Percentiles rank a stretch among this genome's conserved stretches.
These are phyloP conservation scores for Erythrophleum fordii DNA, from an alignment of 306 rosid species.

Conservation along the genomic window DNA sequence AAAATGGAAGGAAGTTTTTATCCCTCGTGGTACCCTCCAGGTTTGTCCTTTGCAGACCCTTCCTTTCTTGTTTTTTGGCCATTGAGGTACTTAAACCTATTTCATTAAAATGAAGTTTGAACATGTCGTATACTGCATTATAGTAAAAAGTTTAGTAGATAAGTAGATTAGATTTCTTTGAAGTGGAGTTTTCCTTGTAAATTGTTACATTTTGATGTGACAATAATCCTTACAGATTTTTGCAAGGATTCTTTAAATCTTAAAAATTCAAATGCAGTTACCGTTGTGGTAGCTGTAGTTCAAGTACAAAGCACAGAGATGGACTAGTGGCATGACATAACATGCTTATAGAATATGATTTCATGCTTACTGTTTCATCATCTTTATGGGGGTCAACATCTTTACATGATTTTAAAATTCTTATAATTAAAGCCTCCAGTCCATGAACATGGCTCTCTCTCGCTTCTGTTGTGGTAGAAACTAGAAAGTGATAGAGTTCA, in stretches of 20 bases:
- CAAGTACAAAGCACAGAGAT: background rate
- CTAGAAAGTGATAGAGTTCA: background rate
- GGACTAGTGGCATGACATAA: background rate
- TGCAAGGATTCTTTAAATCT: background rate
- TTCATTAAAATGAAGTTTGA: slow-evolving; percentile 10
- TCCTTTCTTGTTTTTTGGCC: slow-evolving; percentile 6
- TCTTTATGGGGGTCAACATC: background rate
- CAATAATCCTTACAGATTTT: slow-evolving; percentile 3
- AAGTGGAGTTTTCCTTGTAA: slow-evolving; percentile 5
- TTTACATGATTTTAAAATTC: background rate
- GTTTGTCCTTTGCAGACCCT: slow-evolving; percentile 57
- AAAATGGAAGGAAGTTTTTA: slow-evolving; percentile 80
- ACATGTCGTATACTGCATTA: slow-evolving; percentile 18
- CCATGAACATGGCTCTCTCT: background rate
- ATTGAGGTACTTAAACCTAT: background rate
- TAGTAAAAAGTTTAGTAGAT: too few relatives aligned
- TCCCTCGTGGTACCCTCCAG: slow-evolving; percentile 99
- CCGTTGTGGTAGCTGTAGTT: background rate
- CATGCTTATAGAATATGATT: background rate
- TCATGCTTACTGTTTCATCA: background rate
- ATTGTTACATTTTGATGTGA: slow-evolving; percentile 2
- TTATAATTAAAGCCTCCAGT: background rate
- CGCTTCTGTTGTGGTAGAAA: background rate
- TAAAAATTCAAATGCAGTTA: background rate
- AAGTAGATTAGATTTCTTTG: background rate